These are phyloP conservation scores for Leccinum longicurvipes DNA, from an alignment of 768 basidiomycete genomes.

Conservation along the genomic window DNA sequence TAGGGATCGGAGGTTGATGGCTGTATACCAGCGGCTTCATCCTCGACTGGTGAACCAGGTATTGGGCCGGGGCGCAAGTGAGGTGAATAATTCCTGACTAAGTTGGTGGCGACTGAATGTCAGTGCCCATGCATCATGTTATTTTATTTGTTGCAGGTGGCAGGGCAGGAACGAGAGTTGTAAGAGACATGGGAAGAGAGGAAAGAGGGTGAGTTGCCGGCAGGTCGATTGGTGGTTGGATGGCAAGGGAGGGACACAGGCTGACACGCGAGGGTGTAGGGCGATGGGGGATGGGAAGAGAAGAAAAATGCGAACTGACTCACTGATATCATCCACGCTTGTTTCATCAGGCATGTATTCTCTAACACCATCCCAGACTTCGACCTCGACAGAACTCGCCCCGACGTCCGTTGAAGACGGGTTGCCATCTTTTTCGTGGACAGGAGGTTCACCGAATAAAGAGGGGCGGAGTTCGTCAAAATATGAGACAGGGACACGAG, in stretches of 20 bases:
- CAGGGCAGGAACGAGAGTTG: slow-evolving; percentile 34
- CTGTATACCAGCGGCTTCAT: slow-evolving; percentile 5
- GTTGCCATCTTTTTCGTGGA: not conserved
- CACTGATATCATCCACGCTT: slow-evolving; percentile 82
- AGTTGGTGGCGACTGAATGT: slow-evolving; percentile 77
- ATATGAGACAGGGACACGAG: slow-evolving; percentile 75
- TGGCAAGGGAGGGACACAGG: slow-evolving; percentile 17
- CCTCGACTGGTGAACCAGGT: slow-evolving; percentile 9
- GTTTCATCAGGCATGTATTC: slow-evolving; percentile 66
- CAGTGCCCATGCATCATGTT: slow-evolving; percentile 51
- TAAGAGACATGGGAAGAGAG: slow-evolving; percentile 19
- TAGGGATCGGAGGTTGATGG: slow-evolving; percentile 37
- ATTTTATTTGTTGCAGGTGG: slow-evolving; percentile 20
- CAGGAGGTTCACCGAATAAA: slow-evolving; percentile 40
- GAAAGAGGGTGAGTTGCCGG: slow-evolving; percentile 25
- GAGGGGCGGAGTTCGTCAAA: slow-evolving; percentile 72
- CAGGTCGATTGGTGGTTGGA: slow-evolving; percentile 27
- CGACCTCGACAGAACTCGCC: slow-evolving; percentile 47
- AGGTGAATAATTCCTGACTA: slow-evolving; percentile 92
- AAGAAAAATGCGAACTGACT: slow-evolving; percentile 40
- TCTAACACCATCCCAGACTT: slow-evolving; percentile 73
- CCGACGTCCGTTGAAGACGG: not conserved
- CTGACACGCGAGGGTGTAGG: slow-evolving; percentile 18
- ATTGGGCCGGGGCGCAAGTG: slow-evolving; percentile 50
- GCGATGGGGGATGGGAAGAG: slow-evolving; percentile 21